Percentiles rank a stretch among this genome's conserved stretches.
Conservation (phyloP, 2,329 filamentous ascomycete genomes). For the Rhynchosporium agropyri region DNA sequence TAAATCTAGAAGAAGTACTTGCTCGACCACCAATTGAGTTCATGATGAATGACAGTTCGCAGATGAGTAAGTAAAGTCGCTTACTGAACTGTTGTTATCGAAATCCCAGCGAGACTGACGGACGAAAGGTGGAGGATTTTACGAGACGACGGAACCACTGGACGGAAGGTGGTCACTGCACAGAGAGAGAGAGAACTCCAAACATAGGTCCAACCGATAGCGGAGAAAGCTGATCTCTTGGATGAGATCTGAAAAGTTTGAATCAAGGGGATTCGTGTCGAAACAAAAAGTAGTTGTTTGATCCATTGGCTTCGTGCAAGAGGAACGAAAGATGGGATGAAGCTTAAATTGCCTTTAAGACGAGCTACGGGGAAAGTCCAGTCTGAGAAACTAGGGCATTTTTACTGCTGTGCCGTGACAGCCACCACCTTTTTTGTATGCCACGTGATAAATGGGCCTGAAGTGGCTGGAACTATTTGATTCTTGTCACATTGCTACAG, state of each 20-base stretch:
- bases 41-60: background rate
- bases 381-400: no score
- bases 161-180: background rate
- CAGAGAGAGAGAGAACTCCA: background rate
- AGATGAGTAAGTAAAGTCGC: background rate
- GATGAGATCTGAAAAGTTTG: constrained; percentile 1
- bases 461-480: no score
- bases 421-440: no score
- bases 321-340: background rate
- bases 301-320: background rate
- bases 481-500: no score
- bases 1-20: background rate
- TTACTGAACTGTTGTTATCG: background rate
- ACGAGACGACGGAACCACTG: background rate
- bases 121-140: constrained; percentile 2
- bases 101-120: background rate
- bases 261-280: background rate
- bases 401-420: no score
- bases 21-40: no score
- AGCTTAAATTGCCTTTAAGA: background rate
- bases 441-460: no score
- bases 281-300: constrained; percentile 12
- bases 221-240: constrained; percentile 2
- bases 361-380: no score
- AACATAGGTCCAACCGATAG: background rate